These are phyloP conservation scores for Extremus antarcticus DNA, from an alignment of 495 filamentous ascomycete genomes.

Conservation along the genomic window DNA sequence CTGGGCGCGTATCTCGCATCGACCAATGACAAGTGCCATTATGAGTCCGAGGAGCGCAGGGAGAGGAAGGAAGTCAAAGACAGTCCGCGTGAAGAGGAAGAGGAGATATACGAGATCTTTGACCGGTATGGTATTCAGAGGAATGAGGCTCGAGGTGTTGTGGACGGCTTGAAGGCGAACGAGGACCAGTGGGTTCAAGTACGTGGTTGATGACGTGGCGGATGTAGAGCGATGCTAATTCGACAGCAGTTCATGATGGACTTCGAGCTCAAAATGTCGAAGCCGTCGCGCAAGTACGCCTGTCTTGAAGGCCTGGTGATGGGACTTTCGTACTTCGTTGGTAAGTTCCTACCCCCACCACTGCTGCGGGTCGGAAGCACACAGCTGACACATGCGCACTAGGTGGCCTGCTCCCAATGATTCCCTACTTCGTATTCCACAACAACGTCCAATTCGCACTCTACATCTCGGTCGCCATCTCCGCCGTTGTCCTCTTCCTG, in stretches of 20 bases:
- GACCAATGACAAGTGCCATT: constrained; percentile 38
- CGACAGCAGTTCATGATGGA: constrained; percentile 41
- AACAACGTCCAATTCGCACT: constrained; percentile 35
- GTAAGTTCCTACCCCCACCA: constrained; percentile 22
- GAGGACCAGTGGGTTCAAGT: constrained; percentile 37
- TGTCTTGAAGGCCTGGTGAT: constrained; percentile 42
- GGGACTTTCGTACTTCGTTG: constrained; percentile 44
- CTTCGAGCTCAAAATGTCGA: constrained; percentile 39
- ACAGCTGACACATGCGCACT: neutral
- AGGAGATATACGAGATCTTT: constrained; percentile 30
- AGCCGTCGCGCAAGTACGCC: constrained; percentile 33
- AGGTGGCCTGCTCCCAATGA: constrained; percentile 46
- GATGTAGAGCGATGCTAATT: neutral
- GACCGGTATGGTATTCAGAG: constrained; percentile 32
- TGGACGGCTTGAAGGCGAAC: constrained; percentile 33
- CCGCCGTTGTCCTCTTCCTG: constrained; percentile 38
- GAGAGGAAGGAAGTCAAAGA: constrained; percentile 35
- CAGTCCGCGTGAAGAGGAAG: constrained; percentile 27
- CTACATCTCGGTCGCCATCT: constrained; percentile 40
- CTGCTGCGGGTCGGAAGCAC: neutral
- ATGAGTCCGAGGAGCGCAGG: constrained; percentile 36
- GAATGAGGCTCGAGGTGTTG: constrained; percentile 27
- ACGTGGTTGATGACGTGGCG: neutral
- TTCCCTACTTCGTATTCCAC: constrained; percentile 43
- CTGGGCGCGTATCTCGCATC: constrained; percentile 51